Base-by-base conservation (phyloP, 352 stramenopile species). In the Phytophthora boehmeriae region DNA sequence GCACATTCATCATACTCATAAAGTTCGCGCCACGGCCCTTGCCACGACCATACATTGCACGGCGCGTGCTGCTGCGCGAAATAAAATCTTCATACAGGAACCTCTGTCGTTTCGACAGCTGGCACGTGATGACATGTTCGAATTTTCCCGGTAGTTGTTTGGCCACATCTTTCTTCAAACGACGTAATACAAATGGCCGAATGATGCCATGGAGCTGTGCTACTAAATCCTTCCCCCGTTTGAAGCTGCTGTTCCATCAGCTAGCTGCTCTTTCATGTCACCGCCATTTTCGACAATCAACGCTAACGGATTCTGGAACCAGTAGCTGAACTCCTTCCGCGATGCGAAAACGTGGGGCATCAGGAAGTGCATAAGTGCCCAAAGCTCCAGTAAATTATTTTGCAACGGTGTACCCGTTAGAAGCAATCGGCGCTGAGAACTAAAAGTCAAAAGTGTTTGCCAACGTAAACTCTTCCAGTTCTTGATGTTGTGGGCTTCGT, bases 401-500 rank as follows among this genome's bases (percentile, higher is more conserved):
- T 99, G 92, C 13, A 99, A 73, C n/a, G 97, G 97, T n/a, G 97
- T 99, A 14, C 86, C 97, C 11, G 97, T 99, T 22, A 99, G 74
- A 14, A 99, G 77, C 13, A 95, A 54, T 0, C 86, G 83, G 0
- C 96, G 85, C 56, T 98, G 92, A 0, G 95, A 97, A 73, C 99
- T 98, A 70, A 99, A 99, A 2, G 89, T 98, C 28, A 99, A 86
- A 27, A 99, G 68, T 13, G 97, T 99, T 71, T 99, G 97, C 97
- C 97, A 99, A 6, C 97, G 78, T 67, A 99, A 85, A 53, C 82
- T 97, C 63, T 99, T 97, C 86, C 98, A 99, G 71, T 99, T 99
- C 73, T 99, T 99, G 71, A 99, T 99, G 66, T 99, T 98, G 71
- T 99, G 98, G 2, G 97, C 98, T 81, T 99, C 97, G 51, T 99